These are phyloP conservation scores for Fusarium beomiforme DNA, from an alignment of 2,329 filamentous ascomycete species.

Conservation along the genomic window DNA sequence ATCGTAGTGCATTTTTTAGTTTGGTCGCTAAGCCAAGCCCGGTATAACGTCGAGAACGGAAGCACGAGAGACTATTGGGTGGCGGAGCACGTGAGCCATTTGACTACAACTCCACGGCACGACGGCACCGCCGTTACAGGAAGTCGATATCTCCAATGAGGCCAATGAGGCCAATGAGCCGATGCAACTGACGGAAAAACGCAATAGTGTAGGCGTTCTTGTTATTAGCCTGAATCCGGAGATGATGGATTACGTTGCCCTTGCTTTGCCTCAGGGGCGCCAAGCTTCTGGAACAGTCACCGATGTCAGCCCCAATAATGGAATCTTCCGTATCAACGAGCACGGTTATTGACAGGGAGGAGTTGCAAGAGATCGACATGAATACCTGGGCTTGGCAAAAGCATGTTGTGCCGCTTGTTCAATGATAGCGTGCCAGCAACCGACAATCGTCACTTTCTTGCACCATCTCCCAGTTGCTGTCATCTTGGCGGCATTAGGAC, in stretches of 20 bases:
- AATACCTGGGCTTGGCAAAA: not conserved
- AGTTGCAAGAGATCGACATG: not conserved
- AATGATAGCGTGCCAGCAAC: not conserved
- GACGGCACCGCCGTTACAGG: not conserved
- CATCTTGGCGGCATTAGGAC: not conserved
- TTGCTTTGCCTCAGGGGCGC: not conserved
- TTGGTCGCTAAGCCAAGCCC: not conserved
- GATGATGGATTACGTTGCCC: not conserved
- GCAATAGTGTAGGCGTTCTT: accelerated
- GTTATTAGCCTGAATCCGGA: not conserved
- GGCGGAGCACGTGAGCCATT: not conserved
- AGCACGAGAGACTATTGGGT: not conserved
- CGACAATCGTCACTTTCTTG: not conserved
- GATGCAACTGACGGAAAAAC: not conserved
- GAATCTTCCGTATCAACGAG: not conserved
- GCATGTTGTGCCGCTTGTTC: accelerated
- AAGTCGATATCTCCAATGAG: not conserved
- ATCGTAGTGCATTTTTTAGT: not conserved
- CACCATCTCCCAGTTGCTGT: too few species aligned
- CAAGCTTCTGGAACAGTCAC: accelerated
- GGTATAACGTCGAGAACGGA: not conserved
- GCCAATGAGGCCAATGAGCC: not conserved
- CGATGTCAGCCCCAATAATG: not conserved
- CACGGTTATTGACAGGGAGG: too few species aligned
- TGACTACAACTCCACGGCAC: too few species aligned